Conservation (phyloP, 2,329 filamentous ascomycete genomes). For the Pseudogymnoascus sp. region DNA sequence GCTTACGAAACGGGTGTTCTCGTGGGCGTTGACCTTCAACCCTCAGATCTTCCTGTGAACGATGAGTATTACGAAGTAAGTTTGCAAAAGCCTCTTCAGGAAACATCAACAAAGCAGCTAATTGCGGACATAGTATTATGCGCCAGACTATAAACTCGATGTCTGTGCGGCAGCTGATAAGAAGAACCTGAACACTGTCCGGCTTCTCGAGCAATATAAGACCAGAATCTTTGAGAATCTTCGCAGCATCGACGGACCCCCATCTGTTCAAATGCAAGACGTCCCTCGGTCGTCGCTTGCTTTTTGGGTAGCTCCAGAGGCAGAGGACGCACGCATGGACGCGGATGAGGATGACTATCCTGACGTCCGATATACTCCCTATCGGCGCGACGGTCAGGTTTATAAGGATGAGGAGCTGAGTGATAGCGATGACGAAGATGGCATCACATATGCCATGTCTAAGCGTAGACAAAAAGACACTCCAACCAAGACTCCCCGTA, state of each 20-base stretch:
- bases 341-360: conserved; percentile 80
- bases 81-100: neutral
- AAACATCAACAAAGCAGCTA: neutral
- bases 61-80: conserved; percentile 80
- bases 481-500: neutral
- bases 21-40: conserved; percentile 70
- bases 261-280: conserved; percentile 86
- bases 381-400: conserved; percentile 71
- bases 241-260: conserved; percentile 73
- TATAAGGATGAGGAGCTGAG: conserved; percentile 73
- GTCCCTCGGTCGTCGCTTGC: conserved; percentile 55
- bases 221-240: conserved; percentile 78
- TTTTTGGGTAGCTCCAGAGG: conserved; percentile 53
- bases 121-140: conserved; percentile 58
- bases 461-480: neutral
- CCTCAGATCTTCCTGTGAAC: conserved; percentile 75
- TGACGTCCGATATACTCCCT: conserved; percentile 73
- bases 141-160: conserved; percentile 82
- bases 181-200: conserved; percentile 80
- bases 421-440: conserved; percentile 83
- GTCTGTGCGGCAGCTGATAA: conserved; percentile 77
- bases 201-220: conserved; percentile 76
- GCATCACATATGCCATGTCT: conserved; percentile 35
- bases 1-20: conserved; percentile 90
- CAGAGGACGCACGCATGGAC: conserved; percentile 57